These are phyloP conservation scores for Huntiella decipiens DNA, from an alignment of 2,329 filamentous ascomycete genomes.

Conservation along the genomic window DNA sequence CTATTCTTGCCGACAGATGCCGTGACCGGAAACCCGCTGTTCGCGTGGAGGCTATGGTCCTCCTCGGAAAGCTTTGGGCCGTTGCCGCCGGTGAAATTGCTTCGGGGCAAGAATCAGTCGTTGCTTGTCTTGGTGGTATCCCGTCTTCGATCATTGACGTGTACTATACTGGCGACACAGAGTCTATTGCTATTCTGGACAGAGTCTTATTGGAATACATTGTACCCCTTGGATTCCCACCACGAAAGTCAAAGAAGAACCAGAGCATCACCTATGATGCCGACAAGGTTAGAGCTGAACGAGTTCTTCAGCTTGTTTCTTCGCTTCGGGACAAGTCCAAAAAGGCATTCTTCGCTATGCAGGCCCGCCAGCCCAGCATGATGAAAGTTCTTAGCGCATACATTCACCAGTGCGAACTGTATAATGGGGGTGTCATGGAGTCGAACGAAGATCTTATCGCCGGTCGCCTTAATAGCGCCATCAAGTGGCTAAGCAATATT, in stretches of 20 bases:
- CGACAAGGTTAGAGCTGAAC: conserved; percentile 63
- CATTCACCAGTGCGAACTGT: conserved; percentile 67
- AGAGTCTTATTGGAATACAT: conserved; percentile 72
- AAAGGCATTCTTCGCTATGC: conserved; percentile 74
- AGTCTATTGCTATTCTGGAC: conserved; percentile 71
- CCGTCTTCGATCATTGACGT: conserved; percentile 73
- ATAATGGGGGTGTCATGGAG: conserved; percentile 71
- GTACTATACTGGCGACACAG: conserved; percentile 74
- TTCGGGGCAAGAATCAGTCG: conserved; percentile 59
- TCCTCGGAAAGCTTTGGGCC: conserved; percentile 81
- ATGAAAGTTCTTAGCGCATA: conserved; percentile 58
- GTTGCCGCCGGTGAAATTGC: conserved; percentile 76
- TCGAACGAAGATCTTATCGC: conserved; percentile 52
- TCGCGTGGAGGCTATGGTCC: conserved; percentile 68
- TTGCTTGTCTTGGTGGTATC: conserved; percentile 56
- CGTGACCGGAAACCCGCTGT: conserved; percentile 71
- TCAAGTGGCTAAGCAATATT: conserved; percentile 53
- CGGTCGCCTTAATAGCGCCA: conserved; percentile 49
- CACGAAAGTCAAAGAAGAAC: conserved; percentile 42
- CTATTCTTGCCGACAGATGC: conserved; percentile 67
- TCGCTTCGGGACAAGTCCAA: conserved; percentile 61
- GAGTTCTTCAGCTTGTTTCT: conserved; percentile 64
- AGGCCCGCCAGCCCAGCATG: conserved; percentile 56
- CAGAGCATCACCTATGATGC: conserved; percentile 29
- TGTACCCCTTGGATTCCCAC: conserved; percentile 74